Base-by-base conservation (phyloP, 192 early-diverging fungal species). In the Pilobolus umbonatus region DNA sequence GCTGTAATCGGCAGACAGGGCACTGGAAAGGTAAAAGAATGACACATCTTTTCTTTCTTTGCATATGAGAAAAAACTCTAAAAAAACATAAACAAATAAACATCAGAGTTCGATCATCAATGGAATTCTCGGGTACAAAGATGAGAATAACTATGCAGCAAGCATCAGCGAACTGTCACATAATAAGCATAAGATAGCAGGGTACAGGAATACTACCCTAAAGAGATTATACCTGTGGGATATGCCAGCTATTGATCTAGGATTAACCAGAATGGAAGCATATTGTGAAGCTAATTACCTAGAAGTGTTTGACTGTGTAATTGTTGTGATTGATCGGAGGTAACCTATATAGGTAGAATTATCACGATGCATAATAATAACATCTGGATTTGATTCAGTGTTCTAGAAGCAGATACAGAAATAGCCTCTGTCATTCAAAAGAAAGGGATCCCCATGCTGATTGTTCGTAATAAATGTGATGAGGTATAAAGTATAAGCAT, bases 231-330 rank as follows among this genome's bases (percentile, higher is more conserved):
- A 67, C 10, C 22, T 72, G 22, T 72, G 70, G 70, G 70, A 72
- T 30, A 57, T 72, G 59, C 70, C 70, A 12, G 70, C 60, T 17
- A 60, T 60, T 19, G 60, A 55, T 26, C 66, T 64, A 3, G 48
- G 51, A 3, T 28, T 57, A 24, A 55, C 61, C 36, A 65, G 60
- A 3, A 60, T 49, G n/a, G 50, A 51, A 19, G 67, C 64, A 26
- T 72, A 72, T 67, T 72, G 66, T 31, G 65, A 72, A 48, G 70
- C 66, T 48, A 63, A 72, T 26, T 67, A 67, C 46, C 28, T 72
- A 24, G 57, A 49, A 39, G 70, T 64, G 3, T 72, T 72, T 58
- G 70, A 72, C 52, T 64, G 64, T 14, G 42, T 72, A n/a, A 57
- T 72, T 7, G 63, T 72, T 53, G 70, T 72, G 36, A 66, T 49